Percentiles rank a stretch among this genome's conserved stretches.
phyloP scores from a whole-genome alignment of 2,329 filamentous ascomycete genomes.

The Aspergillus quadricinctus region DNA sequence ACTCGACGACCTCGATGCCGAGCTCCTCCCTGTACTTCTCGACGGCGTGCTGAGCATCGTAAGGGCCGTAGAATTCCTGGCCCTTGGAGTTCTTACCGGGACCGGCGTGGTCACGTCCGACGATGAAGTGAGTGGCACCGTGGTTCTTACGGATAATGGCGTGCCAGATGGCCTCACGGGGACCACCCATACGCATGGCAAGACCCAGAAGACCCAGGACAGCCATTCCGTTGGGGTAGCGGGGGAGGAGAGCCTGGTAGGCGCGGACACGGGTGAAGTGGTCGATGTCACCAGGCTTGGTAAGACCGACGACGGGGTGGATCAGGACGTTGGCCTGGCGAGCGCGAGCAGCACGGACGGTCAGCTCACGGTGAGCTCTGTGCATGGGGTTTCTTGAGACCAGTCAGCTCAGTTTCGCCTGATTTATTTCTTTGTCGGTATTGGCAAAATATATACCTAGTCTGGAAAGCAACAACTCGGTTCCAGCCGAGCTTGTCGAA shows the following conservation, averaged over 20 bases:
- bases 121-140: conserved; percentile 98
- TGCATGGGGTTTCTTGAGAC: conserved; percentile 85
- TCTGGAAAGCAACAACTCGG: conserved; percentile 98
- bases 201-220: conserved; percentile 90
- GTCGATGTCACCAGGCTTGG: conserved; percentile 98
- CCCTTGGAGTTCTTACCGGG: conserved; percentile 98
- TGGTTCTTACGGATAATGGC: conserved; percentile 99
- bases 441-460: conserved; percentile 41
- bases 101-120: conserved; percentile 95
- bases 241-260: conserved; percentile 92
- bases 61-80: conserved; percentile 94
- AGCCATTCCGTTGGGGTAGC: conserved; percentile 99
- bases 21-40: conserved; percentile 96
- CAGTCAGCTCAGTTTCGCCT: conserved; percentile 5
- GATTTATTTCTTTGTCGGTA: neutral
- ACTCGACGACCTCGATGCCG: conserved; percentile 96
- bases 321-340: conserved; percentile 98
- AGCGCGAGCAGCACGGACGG: conserved; percentile 89
- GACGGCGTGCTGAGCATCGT: conserved; percentile 93
- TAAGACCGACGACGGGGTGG: conserved; percentile 96
- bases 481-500: conserved; percentile 99
- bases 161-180: conserved; percentile 98
- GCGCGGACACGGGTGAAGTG: conserved; percentile 99
- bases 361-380: conserved; percentile 94
- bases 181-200: conserved; percentile 98